phyloP scores from a whole-genome alignment of 352 stramenopile genomes.

The Pythium volutum region DNA sequence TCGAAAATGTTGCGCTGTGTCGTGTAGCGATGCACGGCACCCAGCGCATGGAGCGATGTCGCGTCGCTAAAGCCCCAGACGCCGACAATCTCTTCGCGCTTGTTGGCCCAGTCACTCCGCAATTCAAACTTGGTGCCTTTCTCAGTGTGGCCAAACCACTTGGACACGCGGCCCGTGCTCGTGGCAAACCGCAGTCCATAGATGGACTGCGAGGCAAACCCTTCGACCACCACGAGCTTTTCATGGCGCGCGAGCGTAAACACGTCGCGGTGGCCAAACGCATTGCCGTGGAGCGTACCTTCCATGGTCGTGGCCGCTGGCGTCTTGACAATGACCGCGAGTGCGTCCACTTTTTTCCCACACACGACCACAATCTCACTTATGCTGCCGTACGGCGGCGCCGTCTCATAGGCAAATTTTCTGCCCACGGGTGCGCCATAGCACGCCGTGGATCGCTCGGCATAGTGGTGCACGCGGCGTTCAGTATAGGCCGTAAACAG shows the following conservation, averaged over 20 bases:
- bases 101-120: conserved; percentile 40
- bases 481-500: conserved; percentile 74
- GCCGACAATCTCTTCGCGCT: conserved; percentile 69
- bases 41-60: conserved; percentile 63
- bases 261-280: conserved; percentile 61
- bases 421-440: conserved; percentile 40
- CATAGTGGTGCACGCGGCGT: conserved; percentile 63
- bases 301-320: conserved; percentile 40
- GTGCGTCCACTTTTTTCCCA: conserved; percentile 70
- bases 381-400: conserved; percentile 63
- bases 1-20: conserved; percentile 78
- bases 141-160: conserved; percentile 75
- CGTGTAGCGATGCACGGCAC: conserved; percentile 59
- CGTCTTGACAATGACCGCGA: conserved; percentile 60
- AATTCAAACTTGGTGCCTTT: conserved; percentile 69
- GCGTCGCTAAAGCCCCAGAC: conserved; percentile 62
- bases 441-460: conserved; percentile 47
- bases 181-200: conserved; percentile 67
- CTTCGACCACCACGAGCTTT: conserved; percentile 59
- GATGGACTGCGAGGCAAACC: conserved; percentile 70
- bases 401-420: conserved; percentile 59
- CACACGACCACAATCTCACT: conserved; percentile 61
- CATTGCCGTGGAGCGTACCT: conserved; percentile 57
- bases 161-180: conserved; percentile 50
- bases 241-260: conserved; percentile 57